These are phyloP conservation scores for Sisymbrium irio DNA, from an alignment of 345 rosid species.

Conservation along the genomic window DNA sequence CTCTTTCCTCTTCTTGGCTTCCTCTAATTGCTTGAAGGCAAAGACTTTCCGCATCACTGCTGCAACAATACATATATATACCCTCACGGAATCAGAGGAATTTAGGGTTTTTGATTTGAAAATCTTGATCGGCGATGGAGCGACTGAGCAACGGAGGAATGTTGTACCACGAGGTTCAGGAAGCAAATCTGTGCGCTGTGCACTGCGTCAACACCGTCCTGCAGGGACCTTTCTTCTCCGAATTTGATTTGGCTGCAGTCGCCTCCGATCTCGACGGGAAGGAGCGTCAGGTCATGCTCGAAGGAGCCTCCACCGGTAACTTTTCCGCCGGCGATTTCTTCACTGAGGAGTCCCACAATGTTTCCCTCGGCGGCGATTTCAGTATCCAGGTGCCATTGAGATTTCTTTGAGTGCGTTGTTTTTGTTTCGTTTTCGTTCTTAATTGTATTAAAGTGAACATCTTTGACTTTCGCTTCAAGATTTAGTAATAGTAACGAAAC, in stretches of 20 bases:
- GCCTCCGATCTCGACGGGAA: slow-evolving; percentile 85
- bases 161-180: slow-evolving; percentile 98
- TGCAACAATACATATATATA: too few relatives aligned
- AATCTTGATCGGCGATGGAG: slow-evolving; percentile 44
- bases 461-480: not conserved
- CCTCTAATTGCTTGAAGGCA: not conserved
- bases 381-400: slow-evolving; percentile 73
- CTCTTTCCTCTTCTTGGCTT: not conserved
- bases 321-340: slow-evolving; percentile 63
- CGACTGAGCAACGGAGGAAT: slow-evolving; percentile 88
- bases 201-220: slow-evolving; percentile 97
- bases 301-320: slow-evolving; percentile 35
- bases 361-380: slow-evolving; percentile 90
- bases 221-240: slow-evolving; percentile 97
- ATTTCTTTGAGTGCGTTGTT: not conserved
- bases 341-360: slow-evolving; percentile 87
- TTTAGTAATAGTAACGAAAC: too few relatives aligned
- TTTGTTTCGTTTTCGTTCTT: not conserved
- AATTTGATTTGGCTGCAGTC: slow-evolving; percentile 87
- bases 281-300: slow-evolving; percentile 79
- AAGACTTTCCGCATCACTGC: slow-evolving; percentile 1
- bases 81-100: not conserved
- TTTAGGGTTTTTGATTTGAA: not conserved
- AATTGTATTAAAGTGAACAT: not conserved
- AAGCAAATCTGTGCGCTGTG: slow-evolving; percentile 94